Evolutionary conservation across 768 basidiomycete species (phyloP).

Genomic region (Leccinum uliginosum): DNA sequence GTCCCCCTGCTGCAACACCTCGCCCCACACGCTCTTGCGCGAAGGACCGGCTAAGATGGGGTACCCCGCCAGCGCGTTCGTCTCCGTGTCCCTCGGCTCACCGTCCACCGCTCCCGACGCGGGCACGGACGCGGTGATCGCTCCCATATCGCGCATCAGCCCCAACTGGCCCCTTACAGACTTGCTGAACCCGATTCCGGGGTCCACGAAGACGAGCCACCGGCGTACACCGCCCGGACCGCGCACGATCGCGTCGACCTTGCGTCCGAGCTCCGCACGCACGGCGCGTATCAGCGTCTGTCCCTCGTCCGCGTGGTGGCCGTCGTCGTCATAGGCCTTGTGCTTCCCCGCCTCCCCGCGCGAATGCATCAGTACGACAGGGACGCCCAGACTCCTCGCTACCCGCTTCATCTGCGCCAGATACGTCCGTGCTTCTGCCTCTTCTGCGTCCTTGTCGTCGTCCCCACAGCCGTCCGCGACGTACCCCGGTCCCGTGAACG

Average conservation of each 20-base stretch:
- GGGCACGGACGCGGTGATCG: constrained; percentile 35
- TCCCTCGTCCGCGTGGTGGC: background rate
- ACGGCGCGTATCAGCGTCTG: constrained; percentile 59
- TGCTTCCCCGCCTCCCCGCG: constrained; percentile 78
- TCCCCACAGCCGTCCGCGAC: constrained; percentile 21
- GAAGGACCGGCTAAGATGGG: constrained; percentile 75
- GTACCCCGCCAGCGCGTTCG: constrained; percentile 54
- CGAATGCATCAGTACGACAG: constrained; percentile 92
- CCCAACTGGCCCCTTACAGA: constrained; percentile 67
- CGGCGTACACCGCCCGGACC: constrained; percentile 70
- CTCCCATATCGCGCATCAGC: constrained; percentile 51
- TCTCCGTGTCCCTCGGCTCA: constrained; percentile 16
- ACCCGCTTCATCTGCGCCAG: constrained; percentile 58
- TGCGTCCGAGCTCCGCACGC: constrained; percentile 62
- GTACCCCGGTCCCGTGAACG: constrained; percentile 64
- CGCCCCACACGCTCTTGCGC: constrained; percentile 80
- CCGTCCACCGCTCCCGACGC: background rate
- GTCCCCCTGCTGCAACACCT: constrained; percentile 49
- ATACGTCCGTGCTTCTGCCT: constrained; percentile 36
- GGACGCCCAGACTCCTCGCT: constrained; percentile 62
- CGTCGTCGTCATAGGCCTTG: constrained; percentile 51
- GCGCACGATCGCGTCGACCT: constrained; percentile 59
- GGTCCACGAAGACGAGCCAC: constrained; percentile 89
- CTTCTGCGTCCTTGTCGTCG: background rate
- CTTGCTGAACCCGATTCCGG: constrained; percentile 95